Conservation (phyloP, 495 filamentous ascomycete genomes). For the Penicillium odoratum region DNA sequence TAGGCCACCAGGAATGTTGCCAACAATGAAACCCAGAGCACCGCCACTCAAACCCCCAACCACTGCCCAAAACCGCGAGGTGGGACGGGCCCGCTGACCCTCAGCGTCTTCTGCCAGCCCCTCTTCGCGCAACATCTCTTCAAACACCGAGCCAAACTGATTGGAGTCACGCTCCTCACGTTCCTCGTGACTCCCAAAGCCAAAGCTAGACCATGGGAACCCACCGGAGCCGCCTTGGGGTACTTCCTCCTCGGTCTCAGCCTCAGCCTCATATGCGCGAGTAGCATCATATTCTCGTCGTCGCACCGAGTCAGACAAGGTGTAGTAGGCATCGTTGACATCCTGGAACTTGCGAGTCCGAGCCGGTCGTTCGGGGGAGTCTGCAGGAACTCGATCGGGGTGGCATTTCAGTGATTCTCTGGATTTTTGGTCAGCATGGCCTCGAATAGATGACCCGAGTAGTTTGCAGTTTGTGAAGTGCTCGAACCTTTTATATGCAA, state of each 20-base stretch:
- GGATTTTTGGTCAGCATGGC: conserved; percentile 3
- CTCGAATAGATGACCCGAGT: not conserved
- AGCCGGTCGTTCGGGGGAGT: conserved; percentile 78
- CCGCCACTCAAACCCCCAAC: conserved; percentile 85
- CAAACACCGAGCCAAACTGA: conserved; percentile 90
- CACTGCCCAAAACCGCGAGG: conserved; percentile 79
- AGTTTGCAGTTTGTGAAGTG: not conserved
- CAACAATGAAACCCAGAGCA: conserved; percentile 91
- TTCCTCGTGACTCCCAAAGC: conserved; percentile 51
- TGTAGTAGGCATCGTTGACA: conserved; percentile 98
- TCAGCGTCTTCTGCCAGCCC: conserved; percentile 69
- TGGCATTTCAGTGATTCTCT: conserved; percentile 93
- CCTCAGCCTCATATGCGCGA: conserved; percentile 53
- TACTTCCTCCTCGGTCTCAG: conserved; percentile 61
- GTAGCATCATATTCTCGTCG: conserved; percentile 88
- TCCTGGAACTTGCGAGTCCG: conserved; percentile 92
- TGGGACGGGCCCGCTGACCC: conserved; percentile 46
- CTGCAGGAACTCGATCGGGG: conserved; percentile 83
- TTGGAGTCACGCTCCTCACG: conserved; percentile 58
- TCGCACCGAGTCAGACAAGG: conserved; percentile 75
- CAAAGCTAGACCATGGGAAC: conserved; percentile 65
- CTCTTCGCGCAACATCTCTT: conserved; percentile 97
- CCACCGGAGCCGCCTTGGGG: conserved; percentile 47
- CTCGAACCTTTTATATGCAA: conserved; percentile 83
- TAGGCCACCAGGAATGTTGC: conserved; percentile 82